Conservation (phyloP, 2,329 filamentous ascomycete species). For the Colletotrichum musicola region DNA sequence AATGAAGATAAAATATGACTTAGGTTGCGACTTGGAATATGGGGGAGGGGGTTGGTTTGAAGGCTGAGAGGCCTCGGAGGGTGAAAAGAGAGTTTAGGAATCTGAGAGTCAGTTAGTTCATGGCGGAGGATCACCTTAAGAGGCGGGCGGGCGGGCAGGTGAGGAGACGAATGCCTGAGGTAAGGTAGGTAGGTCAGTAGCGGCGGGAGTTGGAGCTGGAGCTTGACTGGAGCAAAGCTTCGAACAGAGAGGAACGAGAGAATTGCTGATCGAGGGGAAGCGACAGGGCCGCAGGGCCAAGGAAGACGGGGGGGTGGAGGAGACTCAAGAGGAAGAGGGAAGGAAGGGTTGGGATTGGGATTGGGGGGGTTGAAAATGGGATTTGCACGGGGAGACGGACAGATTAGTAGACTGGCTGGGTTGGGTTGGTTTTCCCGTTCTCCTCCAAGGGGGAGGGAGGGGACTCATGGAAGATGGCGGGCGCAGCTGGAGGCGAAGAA, state of each 20-base stretch:
- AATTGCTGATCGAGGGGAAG: conserved; percentile 24
- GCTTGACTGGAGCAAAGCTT: conserved; percentile 36
- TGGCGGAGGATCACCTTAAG: conserved; percentile 37
- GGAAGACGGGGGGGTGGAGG: conserved; percentile 18
- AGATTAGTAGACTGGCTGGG: too few species aligned
- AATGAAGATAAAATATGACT: neutral
- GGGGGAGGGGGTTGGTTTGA: conserved; percentile 4
- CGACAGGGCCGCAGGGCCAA: conserved; percentile 27
- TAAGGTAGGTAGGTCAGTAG: conserved; percentile 6
- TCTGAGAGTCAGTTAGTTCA: conserved; percentile 32
- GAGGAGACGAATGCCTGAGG: conserved; percentile 33
- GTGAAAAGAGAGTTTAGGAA: conserved; percentile 21
- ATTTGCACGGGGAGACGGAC: conserved; percentile 31
- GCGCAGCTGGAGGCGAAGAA: conserved; percentile 19
- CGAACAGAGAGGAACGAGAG: conserved; percentile 31
- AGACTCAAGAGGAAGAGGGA: conserved; percentile 1
- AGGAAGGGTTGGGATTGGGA: conserved; percentile 27
- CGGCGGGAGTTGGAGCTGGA: conserved; percentile 19
- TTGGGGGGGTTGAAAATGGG: neutral
- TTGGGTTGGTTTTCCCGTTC: too few species aligned
- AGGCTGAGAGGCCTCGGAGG: conserved; percentile 27
- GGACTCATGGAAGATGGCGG: conserved; percentile 10
- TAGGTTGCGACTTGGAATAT: neutral
- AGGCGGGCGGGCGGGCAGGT: conserved; percentile 14
- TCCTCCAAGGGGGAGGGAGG: neutral